Conservation (phyloP, 352 stramenopile genomes). For the Lagenidium giganteum region DNA sequence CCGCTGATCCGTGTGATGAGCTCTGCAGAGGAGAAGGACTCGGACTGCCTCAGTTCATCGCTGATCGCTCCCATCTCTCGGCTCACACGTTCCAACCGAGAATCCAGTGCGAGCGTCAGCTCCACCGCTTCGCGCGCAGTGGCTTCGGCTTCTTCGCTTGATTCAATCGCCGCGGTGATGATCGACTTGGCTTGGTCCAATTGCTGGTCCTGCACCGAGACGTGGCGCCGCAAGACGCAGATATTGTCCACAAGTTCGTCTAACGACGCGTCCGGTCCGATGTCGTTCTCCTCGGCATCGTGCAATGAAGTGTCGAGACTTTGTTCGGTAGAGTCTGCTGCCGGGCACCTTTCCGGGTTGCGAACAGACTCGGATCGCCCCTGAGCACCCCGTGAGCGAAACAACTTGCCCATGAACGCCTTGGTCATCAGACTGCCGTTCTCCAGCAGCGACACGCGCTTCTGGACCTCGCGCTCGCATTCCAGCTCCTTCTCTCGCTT, state of each 20-base stretch:
- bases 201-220: slow-evolving; percentile 49
- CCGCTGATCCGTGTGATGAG: no score
- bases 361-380: slow-evolving; percentile 55
- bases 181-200: slow-evolving; percentile 56
- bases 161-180: slow-evolving; percentile 55
- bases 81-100: slow-evolving; percentile 39
- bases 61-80: slow-evolving; percentile 17
- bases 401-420: slow-evolving; percentile 49
- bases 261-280: slow-evolving; percentile 21
- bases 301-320: no score
- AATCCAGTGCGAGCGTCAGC: slow-evolving; percentile 51
- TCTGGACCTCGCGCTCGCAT: slow-evolving; percentile 56
- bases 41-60: neutral
- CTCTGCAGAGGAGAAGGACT: no score
- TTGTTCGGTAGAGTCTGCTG: slow-evolving; percentile 6
- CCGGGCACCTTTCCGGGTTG: slow-evolving; percentile 31
- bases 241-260: slow-evolving; percentile 51
- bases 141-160: slow-evolving; percentile 51
- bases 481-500: slow-evolving; percentile 67
- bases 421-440: slow-evolving; percentile 27
- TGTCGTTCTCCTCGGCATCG: neutral
- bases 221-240: slow-evolving; percentile 46
- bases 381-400: slow-evolving; percentile 42
- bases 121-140: slow-evolving; percentile 59
- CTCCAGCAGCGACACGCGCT: slow-evolving; percentile 44